Base-by-base conservation (phyloP, 106 monocot genomes). In the Gastrodia elata region DNA sequence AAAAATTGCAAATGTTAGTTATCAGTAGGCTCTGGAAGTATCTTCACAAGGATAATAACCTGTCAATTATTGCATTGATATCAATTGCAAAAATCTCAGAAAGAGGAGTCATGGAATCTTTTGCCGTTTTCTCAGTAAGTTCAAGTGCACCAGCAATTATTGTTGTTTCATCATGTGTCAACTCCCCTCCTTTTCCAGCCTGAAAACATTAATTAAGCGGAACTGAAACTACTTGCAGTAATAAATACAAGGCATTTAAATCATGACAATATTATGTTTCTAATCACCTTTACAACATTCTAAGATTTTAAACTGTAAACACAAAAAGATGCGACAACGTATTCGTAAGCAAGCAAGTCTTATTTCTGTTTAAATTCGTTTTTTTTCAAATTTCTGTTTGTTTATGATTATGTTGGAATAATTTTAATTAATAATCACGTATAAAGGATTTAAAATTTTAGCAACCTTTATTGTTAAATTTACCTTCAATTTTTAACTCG, bases 161-260 rank as follows among this genome's bases (percentile, higher is more conserved):
- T 24, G 98, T 98, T 71, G 98, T 98, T 74, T 98, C 98, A 79
- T 98, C 98, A 85, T 93, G 93, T 8, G 98, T 98, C 49, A 98
- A 81, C 74, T 98, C 98, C 59, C 98, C 98, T 68, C 98, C 98
- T 85, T 93, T 98, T 27, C 98, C 98, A 77, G 98, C 98, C 98
- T 97, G 85, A 28, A 61, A 61, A 13, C 11, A 61, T 33, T 32
- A 61, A 32, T 3, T 32, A 4, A 52, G 22, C 22, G 20, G 52
- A 52, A 5, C 52, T 52, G 52, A 52, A 22, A 52, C 18, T 1
- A 52, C 22, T 8, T 22, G 52, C 22, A 52, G 22, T 52, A 52
- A 52, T 8, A 52, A 22, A n/a, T 52, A 52, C 3, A 52, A 52
- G 52, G 4, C 52, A 52, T 61, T 32, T 61, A 10, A 11, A 11